Conservation (phyloP, 495 filamentous ascomycete species). For the Penicillium odoratum region DNA sequence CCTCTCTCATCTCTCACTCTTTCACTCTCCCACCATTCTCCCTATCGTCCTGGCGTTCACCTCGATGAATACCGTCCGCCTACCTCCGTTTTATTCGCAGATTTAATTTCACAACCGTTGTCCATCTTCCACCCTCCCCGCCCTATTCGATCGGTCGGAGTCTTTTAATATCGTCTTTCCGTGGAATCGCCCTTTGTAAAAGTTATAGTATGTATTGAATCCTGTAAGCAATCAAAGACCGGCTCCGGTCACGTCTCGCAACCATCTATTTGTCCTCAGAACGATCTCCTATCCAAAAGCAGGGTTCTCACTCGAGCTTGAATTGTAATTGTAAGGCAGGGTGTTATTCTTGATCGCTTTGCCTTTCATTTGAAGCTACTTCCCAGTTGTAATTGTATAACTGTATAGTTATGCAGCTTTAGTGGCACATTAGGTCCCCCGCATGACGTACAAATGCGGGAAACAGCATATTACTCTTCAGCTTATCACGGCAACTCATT, state of each 20-base stretch:
- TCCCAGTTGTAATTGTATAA: too few relatives aligned
- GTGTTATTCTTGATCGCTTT: too few relatives aligned
- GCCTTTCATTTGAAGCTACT: too few relatives aligned
- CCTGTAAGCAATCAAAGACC: background rate
- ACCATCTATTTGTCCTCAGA: background rate
- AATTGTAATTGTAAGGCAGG: too few relatives aligned
- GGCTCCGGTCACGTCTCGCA: too few relatives aligned
- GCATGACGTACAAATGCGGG: too few relatives aligned
- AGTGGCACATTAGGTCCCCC: too few relatives aligned
- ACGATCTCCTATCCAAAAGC: too few relatives aligned
- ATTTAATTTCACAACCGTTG: constrained; percentile 37
- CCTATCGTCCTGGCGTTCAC: constrained; percentile 34
- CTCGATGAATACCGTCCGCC: constrained; percentile 39
- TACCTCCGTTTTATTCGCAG: constrained; percentile 33
- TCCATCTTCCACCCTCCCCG: constrained; percentile 26
- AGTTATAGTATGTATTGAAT: constrained; percentile 7
- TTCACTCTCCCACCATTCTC: constrained; percentile 9
- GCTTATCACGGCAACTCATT: too few relatives aligned
- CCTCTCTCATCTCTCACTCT: constrained; percentile 9
- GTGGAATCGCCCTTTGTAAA: constrained; percentile 19
- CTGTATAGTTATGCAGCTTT: too few relatives aligned
- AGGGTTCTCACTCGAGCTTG: too few relatives aligned
- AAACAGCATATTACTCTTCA: too few relatives aligned
- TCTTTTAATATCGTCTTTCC: constrained; percentile 1
- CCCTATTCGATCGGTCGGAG: constrained; percentile 32